Base-by-base conservation (phyloP, 208 protist species). In the Trypanosoma platydactyli region DNA sequence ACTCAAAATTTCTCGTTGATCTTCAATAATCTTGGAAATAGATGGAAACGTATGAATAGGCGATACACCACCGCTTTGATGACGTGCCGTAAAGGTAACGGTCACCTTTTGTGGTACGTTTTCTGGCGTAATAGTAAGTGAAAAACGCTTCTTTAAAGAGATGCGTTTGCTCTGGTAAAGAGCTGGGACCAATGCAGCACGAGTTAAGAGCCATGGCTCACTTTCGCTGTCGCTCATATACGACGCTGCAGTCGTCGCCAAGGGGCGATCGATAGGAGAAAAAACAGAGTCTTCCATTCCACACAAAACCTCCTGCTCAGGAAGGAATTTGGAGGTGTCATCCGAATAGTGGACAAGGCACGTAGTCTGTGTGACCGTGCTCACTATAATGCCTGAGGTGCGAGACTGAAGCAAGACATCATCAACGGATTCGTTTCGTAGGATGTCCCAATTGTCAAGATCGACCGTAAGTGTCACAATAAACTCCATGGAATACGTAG, bases 61-160 rank as follows among this genome's bases (percentile, higher is more conserved):
- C 18, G 71, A 46, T n/a, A 73, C 61, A 24, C 25, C 40, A 27
- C 54, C 64, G 25, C 24, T 70, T 20, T 67, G 48, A 69, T 94
- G 87, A 33, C 86, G 76, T 18, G 85, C 79, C 38, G 68, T 63
- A 70, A 92, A 92, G 13, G 65, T 84, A 38, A 96, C 46, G 18
- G 79, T 71, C 27, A 96, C 64, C 24, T 63, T 84, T 35, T 76
- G 33, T 29, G 87, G 87, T 6, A 92, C 29, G 41, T 54, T 71
- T 16, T 89, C 83, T 5, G 50, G 24, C 5, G 64, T 71, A 33
- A 92, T 20, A 4, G 68, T 71, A 50, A 84, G 80, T 40, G 78
- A 22, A 66, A 94, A 96, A 12, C 76, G 73, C 62, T 88, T 91
- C 52, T 73, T 84, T 57, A 96, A 85, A 12, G 83, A 57, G 51